Evolutionary conservation across 1,139 yeast genomes (phyloP).

Genomic region (Kodamaea ohmeri): DNA sequence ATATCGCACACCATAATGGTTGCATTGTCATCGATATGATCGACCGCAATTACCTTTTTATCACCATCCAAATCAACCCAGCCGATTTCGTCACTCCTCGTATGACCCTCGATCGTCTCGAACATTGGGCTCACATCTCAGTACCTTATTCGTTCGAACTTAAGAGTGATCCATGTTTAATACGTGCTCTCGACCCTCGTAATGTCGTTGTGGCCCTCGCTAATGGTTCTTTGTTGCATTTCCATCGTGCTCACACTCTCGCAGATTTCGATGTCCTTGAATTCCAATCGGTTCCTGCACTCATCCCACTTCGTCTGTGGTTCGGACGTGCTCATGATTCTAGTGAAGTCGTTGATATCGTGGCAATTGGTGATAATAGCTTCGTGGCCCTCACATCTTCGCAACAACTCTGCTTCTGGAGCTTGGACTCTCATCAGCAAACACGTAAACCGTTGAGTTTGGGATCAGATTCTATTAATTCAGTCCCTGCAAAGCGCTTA

Average conservation of each 20-base stretch:
- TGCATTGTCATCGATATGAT: slow-evolving; percentile 21
- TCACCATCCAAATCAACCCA: slow-evolving; percentile 30
- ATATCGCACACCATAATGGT: slow-evolving; percentile 15
- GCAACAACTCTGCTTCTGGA: slow-evolving; percentile 57
- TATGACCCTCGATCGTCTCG: slow-evolving; percentile 30
- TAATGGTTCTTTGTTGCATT: slow-evolving; percentile 69
- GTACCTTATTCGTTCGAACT: slow-evolving; percentile 76
- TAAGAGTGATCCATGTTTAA: slow-evolving; percentile 53
- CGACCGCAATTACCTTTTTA: slow-evolving; percentile 28
- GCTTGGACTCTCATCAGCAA: slow-evolving; percentile 33
- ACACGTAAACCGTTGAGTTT: slow-evolving; percentile 7
- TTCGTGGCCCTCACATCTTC: slow-evolving; percentile 38
- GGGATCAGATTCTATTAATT: slow-evolving; percentile 17
- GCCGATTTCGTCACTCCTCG: slow-evolving; percentile 26
- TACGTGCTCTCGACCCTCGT: slow-evolving; percentile 45
- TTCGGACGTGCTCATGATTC: slow-evolving; percentile 14
- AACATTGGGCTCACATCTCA: slow-evolving; percentile 60
- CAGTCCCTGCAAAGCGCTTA: slow-evolving; percentile 34
- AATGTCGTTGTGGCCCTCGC: slow-evolving; percentile 55
- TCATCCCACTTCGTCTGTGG: slow-evolving; percentile 38
- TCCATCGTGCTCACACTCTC: slow-evolving; percentile 37
- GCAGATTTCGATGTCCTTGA: slow-evolving; percentile 48
- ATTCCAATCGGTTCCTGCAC: slow-evolving; percentile 57
- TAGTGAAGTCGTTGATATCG: slow-evolving; percentile 33
- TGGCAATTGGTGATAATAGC: slow-evolving; percentile 14